Evolutionary conservation across 495 filamentous ascomycete species (phyloP), one percentile per base, ranked within the genome.

Genomic region (Echria macrotheca): DNA sequence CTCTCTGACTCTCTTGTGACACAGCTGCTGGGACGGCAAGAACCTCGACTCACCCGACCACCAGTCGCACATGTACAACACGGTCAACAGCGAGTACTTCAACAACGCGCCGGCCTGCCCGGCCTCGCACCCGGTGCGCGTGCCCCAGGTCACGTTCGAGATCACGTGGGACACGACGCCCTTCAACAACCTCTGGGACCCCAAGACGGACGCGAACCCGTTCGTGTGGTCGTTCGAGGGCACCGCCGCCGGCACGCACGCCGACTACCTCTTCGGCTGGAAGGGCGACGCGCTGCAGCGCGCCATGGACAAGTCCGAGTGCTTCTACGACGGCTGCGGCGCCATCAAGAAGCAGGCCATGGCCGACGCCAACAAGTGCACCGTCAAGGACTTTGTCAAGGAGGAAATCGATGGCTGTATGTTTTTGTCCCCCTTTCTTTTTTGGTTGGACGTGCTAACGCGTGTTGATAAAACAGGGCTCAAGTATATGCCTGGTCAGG

Each of bases 11-110:
- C 5, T 35, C 11, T 32, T 12, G 19, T 17, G n/a, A n/a, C n/a
- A 8, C 25, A 48, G 46, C 6, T 69, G 71, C 58, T 78, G 75
- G 75, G 75, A 79, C 52, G 76, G 75, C 31, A 66, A 69, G 54
- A 76, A 72, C 50, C 61, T 78, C 8, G 75, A 76, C 58, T 73
- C 68, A 47, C 64, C 69, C 14, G 71, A 79, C 56, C 76, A 78
- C 59, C 66, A 69, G 43, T 68, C 69, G 6, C 76, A 79, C 59
- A 67, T 68, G 64, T 69, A 55, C 52, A 67, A 66, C 56, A 69
- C 66, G 15, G 61, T 63, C 19, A 54, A n/a, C 43, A 59, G 61
- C 26, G 58, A 66, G 21, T 59, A 59, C 17, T 70, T 70, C 50
- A 49, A 40, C 26, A 57, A 61, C 40, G 61, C 65, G 11, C 59